Base-by-base conservation (phyloP, 129 eudicot genomes). In the Logfia minima region DNA sequence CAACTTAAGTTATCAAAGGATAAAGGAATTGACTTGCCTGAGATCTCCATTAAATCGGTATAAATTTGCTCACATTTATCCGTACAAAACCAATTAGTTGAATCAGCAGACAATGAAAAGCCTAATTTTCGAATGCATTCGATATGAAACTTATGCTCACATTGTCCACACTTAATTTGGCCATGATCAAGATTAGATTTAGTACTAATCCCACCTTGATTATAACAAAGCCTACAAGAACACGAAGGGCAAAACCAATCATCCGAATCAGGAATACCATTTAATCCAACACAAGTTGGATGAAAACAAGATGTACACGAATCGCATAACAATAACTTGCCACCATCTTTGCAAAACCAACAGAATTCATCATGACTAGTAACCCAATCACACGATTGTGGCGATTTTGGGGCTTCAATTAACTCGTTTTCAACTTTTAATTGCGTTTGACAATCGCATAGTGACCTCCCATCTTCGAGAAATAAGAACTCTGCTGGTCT, bases 231-330 rank as follows among this genome's bases (percentile, higher is more conserved):
- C 60, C 70, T 48, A 72, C 98, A 94, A 82, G 90, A 80, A 68
- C 98, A 94, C 3, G 92, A 84, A 3, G 93, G 88, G 66, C 98
- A 94, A 56, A 83, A 94, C 98, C 98, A 91, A 39, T 59, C 62
- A 35, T 43, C 72, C 0, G 76, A 28, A 32, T 59, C 77, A 13
- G 83, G 86, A 35, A 79, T 16, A 41, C 29, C 82, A 41, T 59
- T 68, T 83, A 94, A 81, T 69, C 89, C 86, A 64, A 91, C 81
- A 85, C 98, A 90, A 21, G 68, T 32, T 67, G 86, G 71, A 75
- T 92, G 98, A 68, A 77, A 92, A 22, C 90, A 84, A 51, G 96
- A 92, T 51, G 98, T 85, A 48, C 98, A 92, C 1, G 79, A 81
- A 85, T 90, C 94, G 61, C 98, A 92, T 60, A 88, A 75, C 10